phyloP scores from a whole-genome alignment of 2,329 filamentous ascomycete species.

The Pseudogymnoascus sp. region DNA sequence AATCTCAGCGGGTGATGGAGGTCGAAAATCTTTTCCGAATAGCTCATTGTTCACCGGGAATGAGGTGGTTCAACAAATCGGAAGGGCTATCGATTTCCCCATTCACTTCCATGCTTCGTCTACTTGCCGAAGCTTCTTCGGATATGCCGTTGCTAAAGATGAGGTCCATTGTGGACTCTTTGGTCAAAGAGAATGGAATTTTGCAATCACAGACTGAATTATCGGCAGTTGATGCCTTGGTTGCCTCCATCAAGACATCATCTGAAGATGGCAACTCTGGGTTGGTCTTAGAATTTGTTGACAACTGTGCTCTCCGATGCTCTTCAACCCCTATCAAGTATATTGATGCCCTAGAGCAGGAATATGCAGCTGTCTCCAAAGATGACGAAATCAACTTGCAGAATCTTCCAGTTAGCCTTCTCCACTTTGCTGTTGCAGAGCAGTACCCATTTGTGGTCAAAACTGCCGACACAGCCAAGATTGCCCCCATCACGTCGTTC shows the following conservation, averaged over 20 bases:
- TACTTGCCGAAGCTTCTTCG: conserved; percentile 42
- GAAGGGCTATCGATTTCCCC: conserved; percentile 57
- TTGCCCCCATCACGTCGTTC: conserved; percentile 46
- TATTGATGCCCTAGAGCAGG: conserved; percentile 57
- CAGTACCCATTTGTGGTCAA: conserved; percentile 64
- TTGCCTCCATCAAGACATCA: conserved; percentile 30
- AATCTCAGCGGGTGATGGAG: conserved; percentile 58
- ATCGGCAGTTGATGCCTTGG: conserved; percentile 40
- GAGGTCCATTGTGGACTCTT: conserved; percentile 46
- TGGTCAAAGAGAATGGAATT: conserved; percentile 59
- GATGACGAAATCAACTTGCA: conserved; percentile 23
- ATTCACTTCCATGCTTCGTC: conserved; percentile 60
- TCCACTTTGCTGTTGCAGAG: conserved; percentile 63
- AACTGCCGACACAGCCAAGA: conserved; percentile 35
- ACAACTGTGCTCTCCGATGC: conserved; percentile 72
- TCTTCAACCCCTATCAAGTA: conserved; percentile 74
- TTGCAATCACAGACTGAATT: conserved; percentile 39
- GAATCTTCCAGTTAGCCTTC: conserved; percentile 46
- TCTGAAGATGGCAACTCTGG: conserved; percentile 31
- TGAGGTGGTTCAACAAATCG: conserved; percentile 81
- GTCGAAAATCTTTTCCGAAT: conserved; percentile 74
- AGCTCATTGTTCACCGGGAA: conserved; percentile 69
- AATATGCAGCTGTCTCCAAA: conserved; percentile 32
- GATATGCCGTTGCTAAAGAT: conserved; percentile 44
- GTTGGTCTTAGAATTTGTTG: conserved; percentile 60